phyloP scores from a whole-genome alignment of 495 filamentous ascomycete species.

The Aspergillus sclerotioniger region DNA sequence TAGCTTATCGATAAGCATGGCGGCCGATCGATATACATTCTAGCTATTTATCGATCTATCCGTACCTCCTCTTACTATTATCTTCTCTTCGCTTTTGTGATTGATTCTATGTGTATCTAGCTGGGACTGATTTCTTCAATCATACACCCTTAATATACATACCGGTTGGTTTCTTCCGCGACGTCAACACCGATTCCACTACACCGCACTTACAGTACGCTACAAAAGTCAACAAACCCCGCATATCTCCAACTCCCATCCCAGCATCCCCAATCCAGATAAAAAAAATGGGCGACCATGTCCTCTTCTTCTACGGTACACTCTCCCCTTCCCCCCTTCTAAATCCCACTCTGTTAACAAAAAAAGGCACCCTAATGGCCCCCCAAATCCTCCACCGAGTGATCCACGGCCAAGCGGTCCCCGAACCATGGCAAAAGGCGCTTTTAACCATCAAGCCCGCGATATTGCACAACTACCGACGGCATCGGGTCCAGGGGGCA shows the following conservation, averaged over 20 bases:
- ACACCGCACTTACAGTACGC: neutral
- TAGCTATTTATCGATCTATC: neutral
- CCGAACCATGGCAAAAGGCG: slow-evolving; percentile 48
- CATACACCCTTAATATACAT: too few relatives aligned
- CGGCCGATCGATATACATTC: neutral
- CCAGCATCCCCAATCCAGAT: neutral
- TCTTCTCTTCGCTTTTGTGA: neutral
- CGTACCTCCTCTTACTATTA: neutral
- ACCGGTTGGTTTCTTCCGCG: too few relatives aligned
- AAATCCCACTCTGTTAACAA: neutral
- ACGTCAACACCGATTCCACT: neutral
- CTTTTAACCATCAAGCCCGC: slow-evolving; percentile 69
- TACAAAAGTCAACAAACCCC: neutral
- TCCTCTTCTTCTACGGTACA: slow-evolving; percentile 59
- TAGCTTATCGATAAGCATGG: slow-evolving; percentile 25
- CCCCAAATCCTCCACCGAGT: slow-evolving; percentile 79
- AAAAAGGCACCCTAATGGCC: slow-evolving; percentile 64
- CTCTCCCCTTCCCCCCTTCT: neutral
- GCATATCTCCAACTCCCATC: slow-evolving; percentile 4
- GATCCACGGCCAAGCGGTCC: slow-evolving; percentile 60
- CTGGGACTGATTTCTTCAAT: too few relatives aligned
- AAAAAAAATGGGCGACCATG: slow-evolving; percentile 39
- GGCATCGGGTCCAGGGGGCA: slow-evolving; percentile 61
- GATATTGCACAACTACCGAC: slow-evolving; percentile 66
- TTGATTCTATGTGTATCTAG: neutral